Evolutionary conservation across 257 asterid genomes (phyloP).

Genomic region (Solanum bulbocastanum): DNA sequence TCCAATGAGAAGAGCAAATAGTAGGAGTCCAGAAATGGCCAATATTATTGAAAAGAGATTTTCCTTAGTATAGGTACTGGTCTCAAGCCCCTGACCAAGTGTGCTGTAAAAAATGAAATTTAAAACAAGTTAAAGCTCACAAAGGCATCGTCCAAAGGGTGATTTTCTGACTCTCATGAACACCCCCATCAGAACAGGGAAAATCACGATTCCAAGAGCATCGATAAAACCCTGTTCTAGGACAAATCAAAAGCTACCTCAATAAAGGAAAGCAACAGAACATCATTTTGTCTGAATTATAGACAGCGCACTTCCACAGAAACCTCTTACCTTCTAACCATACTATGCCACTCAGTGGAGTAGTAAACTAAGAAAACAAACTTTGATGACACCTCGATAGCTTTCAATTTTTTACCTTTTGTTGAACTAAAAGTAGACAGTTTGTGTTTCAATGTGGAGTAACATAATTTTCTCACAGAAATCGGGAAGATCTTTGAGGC

Average conservation of each 20-base stretch:
- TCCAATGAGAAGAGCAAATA: constrained; percentile 94
- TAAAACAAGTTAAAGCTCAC: background rate
- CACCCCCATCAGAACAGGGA: background rate
- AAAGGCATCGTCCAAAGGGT: background rate
- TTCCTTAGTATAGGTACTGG: constrained; percentile 88
- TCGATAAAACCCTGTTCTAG: background rate
- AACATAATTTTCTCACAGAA: background rate
- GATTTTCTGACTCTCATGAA: background rate
- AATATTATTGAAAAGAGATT: constrained; percentile 73
- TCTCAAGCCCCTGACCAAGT: constrained; percentile 88
- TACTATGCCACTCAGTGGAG: background rate
- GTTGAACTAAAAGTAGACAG: background rate
- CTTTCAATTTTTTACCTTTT: background rate
- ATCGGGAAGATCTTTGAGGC: background rate
- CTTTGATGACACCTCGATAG: background rate
- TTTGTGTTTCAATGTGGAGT: background rate
- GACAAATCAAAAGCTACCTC: background rate
- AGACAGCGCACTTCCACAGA: background rate
- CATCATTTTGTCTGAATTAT: background rate
- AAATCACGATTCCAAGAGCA: background rate
- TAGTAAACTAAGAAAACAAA: background rate
- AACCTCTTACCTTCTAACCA: background rate
- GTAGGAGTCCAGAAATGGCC: constrained; percentile 73
- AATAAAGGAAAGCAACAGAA: background rate
- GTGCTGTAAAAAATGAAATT: constrained; percentile 41